These are phyloP conservation scores for Tinospora cordifolia DNA, from an alignment of 164 flowering plant species.

Conservation along the genomic window DNA sequence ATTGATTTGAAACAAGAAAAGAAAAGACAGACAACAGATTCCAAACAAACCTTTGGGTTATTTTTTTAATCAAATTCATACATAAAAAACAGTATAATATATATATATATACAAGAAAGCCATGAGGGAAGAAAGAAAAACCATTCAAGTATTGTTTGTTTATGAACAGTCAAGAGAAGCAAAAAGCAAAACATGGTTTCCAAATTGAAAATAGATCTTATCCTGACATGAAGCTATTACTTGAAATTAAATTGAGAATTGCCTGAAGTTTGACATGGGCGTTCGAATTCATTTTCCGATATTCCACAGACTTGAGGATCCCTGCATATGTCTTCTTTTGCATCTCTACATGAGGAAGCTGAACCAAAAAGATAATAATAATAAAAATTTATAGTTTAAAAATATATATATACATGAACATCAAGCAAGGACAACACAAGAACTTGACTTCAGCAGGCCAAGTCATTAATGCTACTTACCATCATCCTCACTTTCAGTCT, in stretches of 20 bases:
- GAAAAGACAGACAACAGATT: neutral
- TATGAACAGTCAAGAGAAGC: neutral
- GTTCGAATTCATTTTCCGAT: constrained; percentile 30
- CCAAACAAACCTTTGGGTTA: neutral
- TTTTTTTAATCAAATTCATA: too few species aligned
- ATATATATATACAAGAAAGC: too few species aligned
- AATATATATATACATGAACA: constrained; percentile 6
- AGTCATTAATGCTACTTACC: constrained; percentile 33
- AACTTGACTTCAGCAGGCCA: neutral
- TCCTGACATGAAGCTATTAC: constrained; percentile 2
- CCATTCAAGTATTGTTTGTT: too few species aligned
- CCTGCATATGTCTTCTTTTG: constrained; percentile 23
- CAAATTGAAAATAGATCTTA: neutral
- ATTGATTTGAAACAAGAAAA: neutral
- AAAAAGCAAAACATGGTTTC: neutral
- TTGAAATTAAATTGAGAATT: constrained; percentile 10
- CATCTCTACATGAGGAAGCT: constrained; percentile 51
- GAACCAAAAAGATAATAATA: constrained; percentile 22
- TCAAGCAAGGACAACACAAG: constrained; percentile 13
- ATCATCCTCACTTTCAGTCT: constrained; percentile 90
- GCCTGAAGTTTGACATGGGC: constrained; percentile 44
- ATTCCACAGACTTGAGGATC: constrained; percentile 25
- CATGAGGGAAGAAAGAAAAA: neutral
- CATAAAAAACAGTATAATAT: neutral
- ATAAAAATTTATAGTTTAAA: too few species aligned